A percentile compares a stretch with the other conserved stretches of the same genome.
phyloP scores from a whole-genome alignment of 176 grass and related monocot genomes.

The sorghum (Sorghum bicolor) region DNA sequence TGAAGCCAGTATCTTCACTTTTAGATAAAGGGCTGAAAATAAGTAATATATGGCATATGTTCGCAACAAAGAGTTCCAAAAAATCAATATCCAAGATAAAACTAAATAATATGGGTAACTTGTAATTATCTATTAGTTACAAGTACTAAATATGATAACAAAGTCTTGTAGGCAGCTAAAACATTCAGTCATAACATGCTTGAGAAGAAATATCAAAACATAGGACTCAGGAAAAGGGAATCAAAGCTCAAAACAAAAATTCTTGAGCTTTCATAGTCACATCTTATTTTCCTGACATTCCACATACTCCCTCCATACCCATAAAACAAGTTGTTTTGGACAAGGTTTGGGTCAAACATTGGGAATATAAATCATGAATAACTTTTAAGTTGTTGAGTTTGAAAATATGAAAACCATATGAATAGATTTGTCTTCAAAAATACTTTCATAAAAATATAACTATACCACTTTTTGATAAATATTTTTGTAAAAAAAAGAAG shows the following conservation, averaged over 20 bases:
- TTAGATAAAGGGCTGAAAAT: background rate
- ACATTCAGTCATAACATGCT: background rate
- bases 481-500: too few species aligned
- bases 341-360: too few species aligned
- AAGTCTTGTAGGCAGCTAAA: background rate
- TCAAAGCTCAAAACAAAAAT: background rate
- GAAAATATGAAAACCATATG: too few species aligned
- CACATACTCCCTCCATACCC: too few species aligned
- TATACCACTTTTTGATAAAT: too few species aligned
- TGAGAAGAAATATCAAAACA: background rate
- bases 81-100: background rate
- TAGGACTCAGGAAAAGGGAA: background rate
- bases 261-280: background rate
- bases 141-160: background rate
- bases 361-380: too few species aligned
- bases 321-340: too few species aligned
- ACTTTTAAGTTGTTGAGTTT: too few species aligned
- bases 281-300: background rate
- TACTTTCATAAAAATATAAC: too few species aligned
- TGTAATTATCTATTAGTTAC: background rate
- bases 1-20: background rate
- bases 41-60: slow-evolving; percentile 5
- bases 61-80: background rate
- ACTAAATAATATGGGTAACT: background rate
- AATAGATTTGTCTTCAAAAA: too few species aligned